Conservation (phyloP, 352 stramenopile genomes). For the Pythium sukuiense region DNA sequence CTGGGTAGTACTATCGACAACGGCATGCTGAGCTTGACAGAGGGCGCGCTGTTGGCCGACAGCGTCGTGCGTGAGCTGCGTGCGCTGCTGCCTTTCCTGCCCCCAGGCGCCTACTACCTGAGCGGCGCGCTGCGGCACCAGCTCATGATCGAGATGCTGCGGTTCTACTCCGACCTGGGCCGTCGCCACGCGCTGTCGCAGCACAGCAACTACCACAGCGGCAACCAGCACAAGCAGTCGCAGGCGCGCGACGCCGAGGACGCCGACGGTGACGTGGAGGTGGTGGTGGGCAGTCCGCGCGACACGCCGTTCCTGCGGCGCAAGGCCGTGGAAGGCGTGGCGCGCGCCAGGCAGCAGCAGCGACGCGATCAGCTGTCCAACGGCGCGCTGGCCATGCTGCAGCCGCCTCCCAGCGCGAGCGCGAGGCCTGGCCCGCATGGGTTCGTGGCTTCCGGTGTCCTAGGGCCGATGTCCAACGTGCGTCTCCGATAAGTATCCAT, state of each 20-base stretch:
- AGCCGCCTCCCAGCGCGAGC: slow-evolving; percentile 6
- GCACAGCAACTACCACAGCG: neutral
- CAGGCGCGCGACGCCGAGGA: slow-evolving; percentile 13
- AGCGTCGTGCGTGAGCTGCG: slow-evolving; percentile 50
- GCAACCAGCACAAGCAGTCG: neutral
- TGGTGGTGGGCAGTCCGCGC: slow-evolving; percentile 56
- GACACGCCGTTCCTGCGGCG: slow-evolving; percentile 70
- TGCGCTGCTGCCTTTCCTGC: slow-evolving; percentile 44
- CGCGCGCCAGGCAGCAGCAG: slow-evolving; percentile 33
- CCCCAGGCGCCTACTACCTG: slow-evolving; percentile 50
- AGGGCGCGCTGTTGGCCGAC: slow-evolving; percentile 42
- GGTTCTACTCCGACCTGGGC: slow-evolving; percentile 47
- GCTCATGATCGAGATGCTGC: slow-evolving; percentile 52
- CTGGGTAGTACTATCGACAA: neutral
- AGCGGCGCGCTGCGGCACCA: slow-evolving; percentile 40
- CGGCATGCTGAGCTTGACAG: slow-evolving; percentile 37
- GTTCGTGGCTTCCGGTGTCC: slow-evolving; percentile 17
- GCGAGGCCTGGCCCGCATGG: slow-evolving; percentile 8
- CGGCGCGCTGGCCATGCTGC: slow-evolving; percentile 43
- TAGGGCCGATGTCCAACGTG: slow-evolving; percentile 27
- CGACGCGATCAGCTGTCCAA: slow-evolving; percentile 43
- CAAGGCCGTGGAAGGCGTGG: slow-evolving; percentile 58
- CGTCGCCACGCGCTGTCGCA: slow-evolving; percentile 7
- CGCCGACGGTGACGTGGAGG: slow-evolving; percentile 24
- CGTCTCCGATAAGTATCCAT: slow-evolving; percentile 7